A percentile compares a stretch with the other conserved stretches of the same genome.
Evolutionary conservation across 2,329 filamentous ascomycete genomes (phyloP).

Genomic region (Cytospora leucostoma): DNA sequence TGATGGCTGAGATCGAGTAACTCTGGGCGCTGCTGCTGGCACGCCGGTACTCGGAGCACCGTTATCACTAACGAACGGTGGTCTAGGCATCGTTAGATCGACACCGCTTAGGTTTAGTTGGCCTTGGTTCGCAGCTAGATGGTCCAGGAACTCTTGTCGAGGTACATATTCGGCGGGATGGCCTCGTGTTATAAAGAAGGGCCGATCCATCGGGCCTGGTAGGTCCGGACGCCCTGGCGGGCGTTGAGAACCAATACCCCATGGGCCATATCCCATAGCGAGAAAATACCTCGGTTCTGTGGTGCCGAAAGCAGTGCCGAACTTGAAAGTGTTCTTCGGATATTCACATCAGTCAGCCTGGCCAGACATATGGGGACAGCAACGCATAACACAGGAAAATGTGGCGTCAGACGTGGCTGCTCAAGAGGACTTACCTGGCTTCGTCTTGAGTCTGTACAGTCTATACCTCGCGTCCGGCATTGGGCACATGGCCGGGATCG

Average conservation of each 20-base stretch:
- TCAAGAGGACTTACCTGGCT: background rate
- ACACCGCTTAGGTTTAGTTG: background rate
- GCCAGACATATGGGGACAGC: background rate
- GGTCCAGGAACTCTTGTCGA: background rate
- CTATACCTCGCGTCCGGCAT: background rate
- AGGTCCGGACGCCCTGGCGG: slow-evolving; percentile 3
- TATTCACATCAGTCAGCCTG: background rate
- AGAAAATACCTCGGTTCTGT: slow-evolving; percentile 1
- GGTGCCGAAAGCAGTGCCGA: background rate
- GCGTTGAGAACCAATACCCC: slow-evolving; percentile 1
- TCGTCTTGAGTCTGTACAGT: background rate
- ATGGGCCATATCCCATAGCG: slow-evolving; percentile 11
- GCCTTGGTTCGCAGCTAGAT: background rate
- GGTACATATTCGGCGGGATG: background rate
- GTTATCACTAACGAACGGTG: background rate
- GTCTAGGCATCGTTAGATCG: background rate
- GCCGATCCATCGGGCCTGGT: slow-evolving; percentile 1
- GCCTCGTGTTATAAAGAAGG: background rate
- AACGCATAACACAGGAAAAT: background rate
- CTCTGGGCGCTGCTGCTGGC: no score
- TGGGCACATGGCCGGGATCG: background rate
- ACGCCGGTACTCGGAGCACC: background rate
- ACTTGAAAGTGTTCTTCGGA: background rate
- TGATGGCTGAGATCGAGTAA: no score
- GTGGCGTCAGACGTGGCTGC: background rate